A percentile compares a stretch with the other conserved stretches of the same genome.
These are phyloP conservation scores for Achaetomiella virescens DNA, from an alignment of 495 filamentous ascomycete genomes.

Conservation along the genomic window DNA sequence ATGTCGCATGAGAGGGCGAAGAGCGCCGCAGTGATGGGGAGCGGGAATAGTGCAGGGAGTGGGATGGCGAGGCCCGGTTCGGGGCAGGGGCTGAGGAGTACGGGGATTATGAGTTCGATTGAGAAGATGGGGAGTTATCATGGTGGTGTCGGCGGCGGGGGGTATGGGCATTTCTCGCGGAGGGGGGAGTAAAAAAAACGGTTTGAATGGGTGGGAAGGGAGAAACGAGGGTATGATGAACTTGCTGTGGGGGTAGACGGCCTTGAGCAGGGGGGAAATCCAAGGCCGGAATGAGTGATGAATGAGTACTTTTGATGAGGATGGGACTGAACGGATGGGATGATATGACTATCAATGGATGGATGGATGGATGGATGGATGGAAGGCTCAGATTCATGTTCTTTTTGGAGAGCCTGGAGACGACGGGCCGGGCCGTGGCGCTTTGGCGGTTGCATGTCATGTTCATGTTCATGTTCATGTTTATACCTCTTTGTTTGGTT, in stretches of 20 bases:
- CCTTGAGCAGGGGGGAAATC: too few species aligned
- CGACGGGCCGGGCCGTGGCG: neutral
- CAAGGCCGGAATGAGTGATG: too few species aligned
- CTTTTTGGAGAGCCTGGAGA: neutral
- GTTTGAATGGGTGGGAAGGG: neutral
- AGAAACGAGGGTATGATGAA: too few species aligned
- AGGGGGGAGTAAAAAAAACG: neutral
- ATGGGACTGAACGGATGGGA: neutral
- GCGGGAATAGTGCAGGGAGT: conserved; percentile 11
- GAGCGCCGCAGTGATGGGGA: conserved; percentile 23
- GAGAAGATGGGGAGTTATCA: conserved; percentile 58
- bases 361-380: neutral
- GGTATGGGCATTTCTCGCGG: conserved; percentile 10
- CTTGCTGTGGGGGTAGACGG: too few species aligned
- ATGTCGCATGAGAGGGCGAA: conserved; percentile 37
- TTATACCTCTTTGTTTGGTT: neutral
- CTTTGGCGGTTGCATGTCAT: neutral
- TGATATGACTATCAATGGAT: neutral
- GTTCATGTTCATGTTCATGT: neutral
- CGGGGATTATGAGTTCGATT: conserved; percentile 62
- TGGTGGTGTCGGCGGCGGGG: conserved; percentile 19
- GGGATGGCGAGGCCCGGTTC: conserved; percentile 40
- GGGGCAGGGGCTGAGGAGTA: conserved; percentile 33
- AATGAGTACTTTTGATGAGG: neutral
- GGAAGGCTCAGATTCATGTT: neutral